These are phyloP conservation scores for Paraleonurus japonicus DNA, from an alignment of 257 asterid genomes.

Conservation along the genomic window DNA sequence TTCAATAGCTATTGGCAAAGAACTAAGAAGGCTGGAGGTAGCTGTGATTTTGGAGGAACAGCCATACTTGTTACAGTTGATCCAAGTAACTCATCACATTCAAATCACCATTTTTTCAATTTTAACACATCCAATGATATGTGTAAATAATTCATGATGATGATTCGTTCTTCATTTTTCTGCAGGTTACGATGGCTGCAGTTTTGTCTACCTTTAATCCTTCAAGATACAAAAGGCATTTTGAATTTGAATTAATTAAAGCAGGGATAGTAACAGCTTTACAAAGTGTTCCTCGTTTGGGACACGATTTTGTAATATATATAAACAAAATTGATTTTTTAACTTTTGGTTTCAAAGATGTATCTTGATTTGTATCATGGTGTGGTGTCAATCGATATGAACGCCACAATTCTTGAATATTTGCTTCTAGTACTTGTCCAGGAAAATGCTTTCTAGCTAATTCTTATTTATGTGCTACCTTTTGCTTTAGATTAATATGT, in stretches of 20 bases:
- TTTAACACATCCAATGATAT: background rate
- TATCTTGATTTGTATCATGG: background rate
- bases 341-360: background rate
- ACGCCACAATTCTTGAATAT: background rate
- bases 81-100: conserved; percentile 61
- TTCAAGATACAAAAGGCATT: conserved; percentile 15
- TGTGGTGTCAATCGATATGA: background rate
- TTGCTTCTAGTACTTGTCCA: background rate
- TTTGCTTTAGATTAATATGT: background rate
- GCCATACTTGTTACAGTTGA: conserved; percentile 85
- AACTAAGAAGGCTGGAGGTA: conserved; percentile 70
- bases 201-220: conserved; percentile 51
- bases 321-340: background rate
- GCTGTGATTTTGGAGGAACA: conserved; percentile 91
- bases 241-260: conserved; percentile 11
- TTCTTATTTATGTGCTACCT: background rate
- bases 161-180: background rate
- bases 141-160: background rate
- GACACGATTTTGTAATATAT: conserved; percentile 27
- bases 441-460: background rate
- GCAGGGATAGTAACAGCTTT: conserved; percentile 6
- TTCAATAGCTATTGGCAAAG: conserved; percentile 92
- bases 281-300: conserved; percentile 15
- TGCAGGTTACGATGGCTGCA: conserved; percentile 85
- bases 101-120: background rate